Percentiles rank a stretch among this genome's conserved stretches.
These are phyloP conservation scores for Tarenaya hassleriana DNA, from an alignment of 345 rosid genomes.

Conservation along the genomic window DNA sequence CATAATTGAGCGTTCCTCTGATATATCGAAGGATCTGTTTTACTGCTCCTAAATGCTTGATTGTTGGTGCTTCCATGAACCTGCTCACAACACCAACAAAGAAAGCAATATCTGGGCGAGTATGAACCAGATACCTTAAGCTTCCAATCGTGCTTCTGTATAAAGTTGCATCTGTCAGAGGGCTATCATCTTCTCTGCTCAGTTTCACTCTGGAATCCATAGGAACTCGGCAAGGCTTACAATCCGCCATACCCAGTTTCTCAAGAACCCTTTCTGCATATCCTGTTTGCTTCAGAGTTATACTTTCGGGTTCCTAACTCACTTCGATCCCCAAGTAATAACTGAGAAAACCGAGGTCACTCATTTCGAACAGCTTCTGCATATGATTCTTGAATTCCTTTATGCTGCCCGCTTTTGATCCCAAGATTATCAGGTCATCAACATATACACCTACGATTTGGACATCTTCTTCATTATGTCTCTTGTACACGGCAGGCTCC, in stretches of 20 bases:
- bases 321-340: no score
- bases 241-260: background rate
- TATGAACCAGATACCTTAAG: no score
- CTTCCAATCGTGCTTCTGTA: background rate
- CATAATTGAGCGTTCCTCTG: background rate
- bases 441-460: background rate
- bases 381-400: background rate
- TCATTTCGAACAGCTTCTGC: background rate
- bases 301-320: background rate
- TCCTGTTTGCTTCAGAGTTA: background rate
- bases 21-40: background rate
- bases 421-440: background rate
- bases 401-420: fast-evolving
- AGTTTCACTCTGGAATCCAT: background rate
- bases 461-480: fast-evolving
- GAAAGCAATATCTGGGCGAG: no score
- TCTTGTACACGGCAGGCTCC: background rate
- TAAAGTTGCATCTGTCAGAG: fast-evolving
- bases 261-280: background rate
- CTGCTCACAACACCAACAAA: background rate
- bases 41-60: background rate
- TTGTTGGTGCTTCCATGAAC: background rate
- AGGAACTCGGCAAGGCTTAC: background rate
- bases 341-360: no score
- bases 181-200: background rate